Percentiles rank a stretch among this genome's conserved stretches.
These are phyloP conservation scores for Berkeleyomyces basicola DNA, from an alignment of 2,329 filamentous ascomycete species.

Conservation along the genomic window DNA sequence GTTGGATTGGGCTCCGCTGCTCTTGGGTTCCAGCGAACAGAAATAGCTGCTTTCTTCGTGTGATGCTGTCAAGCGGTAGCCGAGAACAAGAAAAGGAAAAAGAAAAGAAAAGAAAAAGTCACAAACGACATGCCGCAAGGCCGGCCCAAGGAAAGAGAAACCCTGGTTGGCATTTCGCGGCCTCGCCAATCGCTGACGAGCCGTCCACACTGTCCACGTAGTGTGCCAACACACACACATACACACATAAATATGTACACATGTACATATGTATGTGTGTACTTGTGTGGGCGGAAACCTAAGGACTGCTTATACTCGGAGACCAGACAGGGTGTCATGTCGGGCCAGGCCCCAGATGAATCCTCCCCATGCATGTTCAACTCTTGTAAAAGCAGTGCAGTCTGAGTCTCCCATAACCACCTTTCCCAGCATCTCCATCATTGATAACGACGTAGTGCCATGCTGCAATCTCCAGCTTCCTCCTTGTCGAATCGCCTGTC, in stretches of 20 bases:
- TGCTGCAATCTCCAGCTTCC: no score
- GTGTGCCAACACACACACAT: not conserved
- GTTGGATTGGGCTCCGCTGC: no score
- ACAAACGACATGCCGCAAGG: no score
- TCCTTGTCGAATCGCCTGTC: not conserved
- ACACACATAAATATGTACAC: not conserved
- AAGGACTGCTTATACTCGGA: no score
- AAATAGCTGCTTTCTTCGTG: not conserved
- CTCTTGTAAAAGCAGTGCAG: not conserved
- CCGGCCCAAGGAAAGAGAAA: no score
- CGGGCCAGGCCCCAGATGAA: no score
- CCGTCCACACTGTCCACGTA: not conserved
- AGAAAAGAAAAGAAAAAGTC: no score
- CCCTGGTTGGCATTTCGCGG: no score
- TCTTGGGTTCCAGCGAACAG: not conserved
- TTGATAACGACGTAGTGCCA: no score
- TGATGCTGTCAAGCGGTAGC: not conserved
- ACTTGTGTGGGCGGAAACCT: not conserved
- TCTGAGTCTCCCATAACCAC: not conserved
- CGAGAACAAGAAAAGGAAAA: not conserved
- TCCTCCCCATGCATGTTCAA: no score
- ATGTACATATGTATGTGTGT: not conserved
- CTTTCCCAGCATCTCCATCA: not conserved
- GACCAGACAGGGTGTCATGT: no score
- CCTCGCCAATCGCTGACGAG: no score